Base-by-base conservation (phyloP, 805 yeast species). In the Kodamaea kaohsiungensis region DNA sequence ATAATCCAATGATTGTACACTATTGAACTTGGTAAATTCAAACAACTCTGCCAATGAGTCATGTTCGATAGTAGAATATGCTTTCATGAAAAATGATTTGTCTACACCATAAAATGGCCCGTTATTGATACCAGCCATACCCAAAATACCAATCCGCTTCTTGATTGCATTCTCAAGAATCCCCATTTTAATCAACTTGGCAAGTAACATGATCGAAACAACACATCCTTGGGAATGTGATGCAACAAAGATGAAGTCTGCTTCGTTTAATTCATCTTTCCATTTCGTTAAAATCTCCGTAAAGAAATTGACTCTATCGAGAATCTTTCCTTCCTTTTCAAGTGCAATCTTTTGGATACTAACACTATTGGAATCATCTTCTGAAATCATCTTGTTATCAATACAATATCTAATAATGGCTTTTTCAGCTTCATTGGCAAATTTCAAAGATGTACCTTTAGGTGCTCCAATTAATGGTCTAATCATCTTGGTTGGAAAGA, bases 191-290 rank as follows among this genome's bases (percentile, higher is more conserved):
- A 93, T 80, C 43, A 93, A 76, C 59, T 80, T 79, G 0, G 96
- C 87, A n/a, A 91, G 71, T 27, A 93, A 68, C 33, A 90, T 85
- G 0, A 91, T 84, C 0, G 96, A 83, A 0, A 95, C 98, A 0
- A 97, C 98, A 47, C 93, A 86, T 0, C 99, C 99, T 69, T 93
- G 99, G 0, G 98, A 92, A 70, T 93, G 99, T 0, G 96, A 86
- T 1, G 97, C 97, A 57, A 93, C 82, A 65, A 87, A 91, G n/a
- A 93, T 83, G 58, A 88, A 87, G 68, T 93, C 98, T 0, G 97
- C 93, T 13, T 72, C 75, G 46, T 75, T 72, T 15, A 88, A 71
- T 35, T 78, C 79, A n/a, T 76, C 70, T 42, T 75, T 67, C 90
- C 93, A 89, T 65, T 85, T 86, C 59, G 78, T 75, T 68, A 93